These are phyloP conservation scores for button mushroom (Agaricus bisporus) DNA, from an alignment of 768 basidiomycete species.

Conservation along the genomic window DNA sequence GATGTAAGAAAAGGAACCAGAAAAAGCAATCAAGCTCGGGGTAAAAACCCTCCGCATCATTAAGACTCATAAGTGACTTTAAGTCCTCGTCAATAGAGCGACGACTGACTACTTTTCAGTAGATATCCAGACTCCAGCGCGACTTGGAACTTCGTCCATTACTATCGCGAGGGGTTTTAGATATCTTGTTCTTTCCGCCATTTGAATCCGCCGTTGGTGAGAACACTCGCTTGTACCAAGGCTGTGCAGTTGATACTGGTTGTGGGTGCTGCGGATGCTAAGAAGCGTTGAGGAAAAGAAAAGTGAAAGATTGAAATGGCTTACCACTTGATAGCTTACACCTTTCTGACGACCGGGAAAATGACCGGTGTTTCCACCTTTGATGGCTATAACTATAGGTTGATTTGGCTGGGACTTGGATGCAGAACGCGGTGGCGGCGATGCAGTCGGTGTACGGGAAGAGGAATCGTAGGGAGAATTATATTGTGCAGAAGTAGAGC, in stretches of 20 bases:
- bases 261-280: neutral
- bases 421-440: neutral
- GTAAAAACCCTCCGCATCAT: too few species aligned
- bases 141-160: neutral
- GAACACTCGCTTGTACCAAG: slow-evolving; percentile 9
- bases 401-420: neutral
- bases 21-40: too few species aligned
- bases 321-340: slow-evolving; percentile 3
- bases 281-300: neutral
- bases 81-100: too few species aligned
- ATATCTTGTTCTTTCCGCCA: neutral
- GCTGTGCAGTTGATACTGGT: neutral
- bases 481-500: neutral
- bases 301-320: neutral
- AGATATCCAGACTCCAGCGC: slow-evolving; percentile 1
- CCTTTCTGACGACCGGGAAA: neutral
- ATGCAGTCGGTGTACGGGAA: neutral
- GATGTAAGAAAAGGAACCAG: too few species aligned
- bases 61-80: too few species aligned
- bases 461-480: neutral
- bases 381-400: neutral
- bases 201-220: neutral
- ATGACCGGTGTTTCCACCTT: slow-evolving; percentile 1
- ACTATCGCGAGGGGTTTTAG: neutral
- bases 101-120: neutral